A percentile compares a stretch with the other conserved stretches of the same genome.
These are phyloP conservation scores for Penicillium expansum DNA, from an alignment of 2,329 filamentous ascomycete species.

Conservation along the genomic window DNA sequence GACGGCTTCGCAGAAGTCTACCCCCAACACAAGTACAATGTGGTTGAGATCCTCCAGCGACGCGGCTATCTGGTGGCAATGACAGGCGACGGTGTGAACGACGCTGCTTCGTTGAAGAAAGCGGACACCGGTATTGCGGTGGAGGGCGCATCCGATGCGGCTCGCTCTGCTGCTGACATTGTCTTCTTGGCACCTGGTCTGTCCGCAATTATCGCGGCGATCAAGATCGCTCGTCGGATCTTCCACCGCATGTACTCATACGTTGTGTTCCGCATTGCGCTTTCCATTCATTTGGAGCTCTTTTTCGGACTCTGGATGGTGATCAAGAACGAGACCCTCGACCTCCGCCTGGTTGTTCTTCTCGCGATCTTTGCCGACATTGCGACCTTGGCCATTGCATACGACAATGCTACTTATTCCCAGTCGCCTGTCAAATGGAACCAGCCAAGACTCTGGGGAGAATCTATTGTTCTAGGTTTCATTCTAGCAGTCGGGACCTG, in stretches of 20 bases:
- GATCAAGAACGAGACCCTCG: constrained; percentile 78
- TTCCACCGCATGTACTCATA: constrained; percentile 98
- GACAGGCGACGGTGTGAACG: constrained; percentile 95
- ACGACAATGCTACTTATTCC: constrained; percentile 87
- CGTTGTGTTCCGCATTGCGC: constrained; percentile 89
- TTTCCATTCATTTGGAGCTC: constrained; percentile 87
- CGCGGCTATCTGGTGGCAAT: constrained; percentile 92
- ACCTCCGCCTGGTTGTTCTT: constrained; percentile 86
- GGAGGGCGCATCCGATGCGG: constrained; percentile 86
- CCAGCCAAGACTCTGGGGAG: constrained; percentile 88
- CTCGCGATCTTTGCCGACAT: constrained; percentile 94
- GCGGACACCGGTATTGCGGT: constrained; percentile 96
- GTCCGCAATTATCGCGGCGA: constrained; percentile 85
- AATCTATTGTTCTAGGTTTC: constrained; percentile 79
- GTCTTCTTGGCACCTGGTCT: constrained; percentile 90
- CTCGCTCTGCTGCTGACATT: constrained; percentile 86
- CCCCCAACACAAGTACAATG: constrained; percentile 92
- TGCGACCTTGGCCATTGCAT: constrained; percentile 86
- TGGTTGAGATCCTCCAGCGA: constrained; percentile 89
- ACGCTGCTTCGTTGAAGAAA: constrained; percentile 88
- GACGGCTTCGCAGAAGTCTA: constrained; percentile 95
- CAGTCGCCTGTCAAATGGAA: constrained; percentile 92
- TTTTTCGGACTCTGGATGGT: constrained; percentile 91
- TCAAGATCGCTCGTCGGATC: constrained; percentile 91
- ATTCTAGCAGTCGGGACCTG: constrained; percentile 81